These are phyloP conservation scores for Aspergillus cejpii DNA, from an alignment of 2,329 filamentous ascomycete species.

Conservation along the genomic window DNA sequence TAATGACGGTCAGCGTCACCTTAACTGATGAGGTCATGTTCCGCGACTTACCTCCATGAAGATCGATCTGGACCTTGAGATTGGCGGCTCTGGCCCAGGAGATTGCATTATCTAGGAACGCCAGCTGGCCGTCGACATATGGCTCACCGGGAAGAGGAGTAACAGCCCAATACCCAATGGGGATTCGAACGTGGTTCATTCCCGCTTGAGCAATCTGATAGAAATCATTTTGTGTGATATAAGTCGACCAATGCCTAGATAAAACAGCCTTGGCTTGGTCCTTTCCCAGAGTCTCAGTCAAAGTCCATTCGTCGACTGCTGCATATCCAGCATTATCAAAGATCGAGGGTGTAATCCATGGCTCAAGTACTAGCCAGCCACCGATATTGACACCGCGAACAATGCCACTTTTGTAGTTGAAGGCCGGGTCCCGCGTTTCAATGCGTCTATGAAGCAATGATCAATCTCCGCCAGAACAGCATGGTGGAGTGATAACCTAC, in stretches of 20 bases:
- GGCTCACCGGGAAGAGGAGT: constrained; percentile 50
- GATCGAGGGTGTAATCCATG: constrained; percentile 58
- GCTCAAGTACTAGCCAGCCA: constrained; percentile 59
- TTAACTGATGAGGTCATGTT: background rate
- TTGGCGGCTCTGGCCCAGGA: constrained; percentile 53
- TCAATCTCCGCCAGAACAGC: background rate
- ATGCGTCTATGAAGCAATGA: constrained; percentile 20
- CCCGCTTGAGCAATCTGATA: constrained; percentile 50
- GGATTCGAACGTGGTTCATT: constrained; percentile 59
- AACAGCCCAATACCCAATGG: constrained; percentile 61
- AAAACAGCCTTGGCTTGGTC: constrained; percentile 45
- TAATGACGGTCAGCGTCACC: constrained; percentile 3
- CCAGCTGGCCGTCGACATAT: constrained; percentile 57
- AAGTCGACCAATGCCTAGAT: constrained; percentile 53
- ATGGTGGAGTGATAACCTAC: background rate
- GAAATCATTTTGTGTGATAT: constrained; percentile 52
- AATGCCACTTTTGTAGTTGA: constrained; percentile 50
- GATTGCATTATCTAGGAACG: constrained; percentile 52
- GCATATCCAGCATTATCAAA: constrained; percentile 46
- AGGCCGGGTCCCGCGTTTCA: constrained; percentile 34
- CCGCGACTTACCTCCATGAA: constrained; percentile 54
- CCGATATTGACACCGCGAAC: constrained; percentile 60
- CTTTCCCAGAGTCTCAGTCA: constrained; percentile 46
- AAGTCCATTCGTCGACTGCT: constrained; percentile 54
- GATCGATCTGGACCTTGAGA: constrained; percentile 60